Percentiles rank a stretch among this genome's conserved stretches.
phyloP scores from a whole-genome alignment of 2,329 filamentous ascomycete genomes.

The Monilinia vaccinii-corymbosi region DNA sequence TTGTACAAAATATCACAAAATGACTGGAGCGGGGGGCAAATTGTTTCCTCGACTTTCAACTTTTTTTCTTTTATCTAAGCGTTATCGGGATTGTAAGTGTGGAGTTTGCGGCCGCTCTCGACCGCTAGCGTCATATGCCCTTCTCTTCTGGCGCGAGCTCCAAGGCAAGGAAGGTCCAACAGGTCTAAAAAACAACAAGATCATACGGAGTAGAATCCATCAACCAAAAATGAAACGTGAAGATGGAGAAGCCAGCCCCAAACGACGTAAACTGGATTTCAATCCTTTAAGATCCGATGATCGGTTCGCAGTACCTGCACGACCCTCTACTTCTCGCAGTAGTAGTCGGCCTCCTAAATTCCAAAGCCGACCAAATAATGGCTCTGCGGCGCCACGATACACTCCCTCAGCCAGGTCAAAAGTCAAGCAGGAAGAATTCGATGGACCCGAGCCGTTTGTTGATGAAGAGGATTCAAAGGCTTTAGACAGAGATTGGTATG shows the following conservation, averaged over 20 bases:
- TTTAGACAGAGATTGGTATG: conserved; percentile 89
- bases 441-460: conserved; percentile 51
- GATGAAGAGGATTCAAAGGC: conserved; percentile 62
- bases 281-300: conserved; percentile 45
- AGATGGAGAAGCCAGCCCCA: conserved; percentile 41
- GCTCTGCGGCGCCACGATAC: conserved; percentile 28
- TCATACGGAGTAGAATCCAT: background rate
- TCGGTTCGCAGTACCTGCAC: conserved; percentile 38
- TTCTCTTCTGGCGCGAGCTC: background rate
- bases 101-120: conserved; percentile 4
- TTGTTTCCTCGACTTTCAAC: background rate
- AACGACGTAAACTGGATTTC: conserved; percentile 57
- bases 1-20: background rate
- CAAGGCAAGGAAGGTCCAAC: background rate
- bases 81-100: background rate
- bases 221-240: conserved; percentile 31
- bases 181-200: background rate
- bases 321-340: conserved; percentile 19
- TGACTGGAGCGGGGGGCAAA: background rate
- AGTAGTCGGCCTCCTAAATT: conserved; percentile 29
- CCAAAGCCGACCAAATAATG: conserved; percentile 29
- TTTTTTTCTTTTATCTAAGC: conserved; percentile 11
- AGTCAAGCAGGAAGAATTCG: conserved; percentile 47
- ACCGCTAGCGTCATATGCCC: background rate
- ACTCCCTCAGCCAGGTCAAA: conserved; percentile 30